phyloP scores from a whole-genome alignment of 805 yeast species.

The Kazachstania martiniae region DNA sequence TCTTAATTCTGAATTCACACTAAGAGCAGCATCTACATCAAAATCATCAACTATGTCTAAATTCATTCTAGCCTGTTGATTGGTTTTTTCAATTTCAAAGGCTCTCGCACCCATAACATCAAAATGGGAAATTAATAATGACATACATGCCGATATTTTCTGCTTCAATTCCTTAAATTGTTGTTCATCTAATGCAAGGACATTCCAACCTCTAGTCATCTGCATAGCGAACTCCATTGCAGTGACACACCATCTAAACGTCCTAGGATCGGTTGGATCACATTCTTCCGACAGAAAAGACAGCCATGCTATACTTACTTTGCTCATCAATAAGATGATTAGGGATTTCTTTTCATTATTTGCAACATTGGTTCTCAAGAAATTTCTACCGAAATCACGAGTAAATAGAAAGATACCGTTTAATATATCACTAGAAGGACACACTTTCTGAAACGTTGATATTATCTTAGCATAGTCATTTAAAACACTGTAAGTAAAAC shows the following conservation, averaged over 20 bases:
- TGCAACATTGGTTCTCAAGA: slow-evolving; percentile 53
- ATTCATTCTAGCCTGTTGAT: slow-evolving; percentile 22
- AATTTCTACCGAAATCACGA: slow-evolving; percentile 69
- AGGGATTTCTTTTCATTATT: slow-evolving; percentile 45
- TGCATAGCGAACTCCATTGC: slow-evolving; percentile 96
- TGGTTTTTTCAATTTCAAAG: slow-evolving; percentile 39
- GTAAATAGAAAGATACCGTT: slow-evolving; percentile 69
- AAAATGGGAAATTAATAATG: slow-evolving; percentile 85
- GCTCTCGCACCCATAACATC: slow-evolving; percentile 98
- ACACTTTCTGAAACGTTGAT: slow-evolving; percentile 43
- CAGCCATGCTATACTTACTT: slow-evolving; percentile 84
- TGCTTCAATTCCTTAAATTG: slow-evolving; percentile 63
- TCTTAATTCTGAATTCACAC: slow-evolving; percentile 55
- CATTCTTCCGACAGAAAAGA: slow-evolving; percentile 91
- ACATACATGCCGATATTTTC: slow-evolving; percentile 91
- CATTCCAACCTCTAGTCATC: slow-evolving; percentile 83
- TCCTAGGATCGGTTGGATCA: slow-evolving; percentile 78
- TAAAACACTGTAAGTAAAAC: slow-evolving; percentile 54
- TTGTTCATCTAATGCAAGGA: slow-evolving; percentile 64
- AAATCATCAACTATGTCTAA: slow-evolving; percentile 33
- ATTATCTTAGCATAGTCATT: slow-evolving; percentile 45
- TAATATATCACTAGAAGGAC: slow-evolving; percentile 64
- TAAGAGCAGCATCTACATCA: slow-evolving; percentile 44
- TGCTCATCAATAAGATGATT: slow-evolving; percentile 60
- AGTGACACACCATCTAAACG: slow-evolving; percentile 91